phyloP scores from a whole-genome alignment of 2,329 filamentous ascomycete genomes.

The Didymosphaeria variabile region DNA sequence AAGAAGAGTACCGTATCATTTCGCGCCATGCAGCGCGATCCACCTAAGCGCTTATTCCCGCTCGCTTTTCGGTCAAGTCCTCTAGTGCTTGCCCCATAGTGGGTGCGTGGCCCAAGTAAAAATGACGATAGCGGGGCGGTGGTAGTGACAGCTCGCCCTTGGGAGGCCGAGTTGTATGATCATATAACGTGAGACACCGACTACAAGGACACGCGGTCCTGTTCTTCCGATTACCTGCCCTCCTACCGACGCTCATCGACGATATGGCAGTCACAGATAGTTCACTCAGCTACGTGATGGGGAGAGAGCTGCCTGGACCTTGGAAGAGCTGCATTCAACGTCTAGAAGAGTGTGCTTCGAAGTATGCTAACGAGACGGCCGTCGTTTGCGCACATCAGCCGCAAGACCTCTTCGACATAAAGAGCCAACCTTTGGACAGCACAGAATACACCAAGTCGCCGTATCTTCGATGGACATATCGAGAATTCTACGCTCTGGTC shows the following conservation, averaged over 20 bases:
- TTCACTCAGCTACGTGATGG: background rate
- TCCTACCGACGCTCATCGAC: background rate
- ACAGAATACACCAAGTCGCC: background rate
- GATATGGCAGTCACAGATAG: background rate
- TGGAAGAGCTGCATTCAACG: background rate
- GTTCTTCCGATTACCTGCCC: no score
- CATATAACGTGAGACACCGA: background rate
- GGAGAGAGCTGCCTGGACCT: background rate
- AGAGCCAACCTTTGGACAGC: background rate
- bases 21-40: no score
- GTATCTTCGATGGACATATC: background rate
- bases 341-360: background rate
- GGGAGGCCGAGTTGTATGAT: no score
- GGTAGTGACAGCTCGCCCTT: no score
- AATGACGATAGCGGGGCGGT: no score
- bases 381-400: background rate
- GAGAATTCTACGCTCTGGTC: background rate
- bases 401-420: background rate
- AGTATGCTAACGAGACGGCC: background rate
- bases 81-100: no score
- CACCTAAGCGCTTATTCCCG: no score
- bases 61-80: no score
- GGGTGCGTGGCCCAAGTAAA: no score
- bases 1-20: no score
- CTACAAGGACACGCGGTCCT: no score